Base-by-base conservation (phyloP, 1,139 yeast genomes). In the Saccharomyces hybrid region DNA sequence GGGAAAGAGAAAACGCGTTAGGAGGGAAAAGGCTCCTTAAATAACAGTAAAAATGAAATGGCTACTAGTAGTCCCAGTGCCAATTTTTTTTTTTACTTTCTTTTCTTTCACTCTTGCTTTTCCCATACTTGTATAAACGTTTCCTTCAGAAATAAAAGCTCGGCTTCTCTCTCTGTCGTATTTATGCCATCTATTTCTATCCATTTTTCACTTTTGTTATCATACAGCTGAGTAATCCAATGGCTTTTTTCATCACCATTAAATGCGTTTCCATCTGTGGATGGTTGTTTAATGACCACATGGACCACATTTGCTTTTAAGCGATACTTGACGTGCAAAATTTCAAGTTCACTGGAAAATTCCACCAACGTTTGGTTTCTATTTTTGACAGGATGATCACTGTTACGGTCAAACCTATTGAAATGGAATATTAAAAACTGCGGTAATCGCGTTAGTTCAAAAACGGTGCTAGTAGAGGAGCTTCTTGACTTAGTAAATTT, bases 41-140 rank as follows among this genome's bases (percentile, higher is more conserved):
- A 9, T 9, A 9, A 9, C 13, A 9, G 31, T 28, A 11, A 28
- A 9, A 28, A 9, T 9, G 9, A 14, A 14, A 14, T 14, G 23
- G n/a, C 6, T 34, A 34, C 3, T 34, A 1, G n/a, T n/a, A 14
- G 41, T 34, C 3, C 9, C 8, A 14, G 41, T 34, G 20, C 41
- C 30, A 7, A 28, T 9, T 31, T 31, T 31, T 13, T 11, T 31
- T 11, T 31, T 11, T 31, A 5, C 34, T 58, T 32, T 20, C 20
- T 20, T 20, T 20, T 20, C 20, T 20, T 42, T 48, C 51, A 44
- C 16, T 47, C 31, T 16, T 51, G 50, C 47, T 71, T 67, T 61
- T 81, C 79, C 95, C 95, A 86, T 16, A 86, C 71, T 67, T 86
- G 91, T 47, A 88, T 71, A 67, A 81, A 82, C 49, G 81, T 78